A percentile compares a stretch with the other conserved stretches of the same genome.
These are phyloP conservation scores for Rubroshorea leprosula DNA, from an alignment of 345 rosid genomes.

Conservation along the genomic window DNA sequence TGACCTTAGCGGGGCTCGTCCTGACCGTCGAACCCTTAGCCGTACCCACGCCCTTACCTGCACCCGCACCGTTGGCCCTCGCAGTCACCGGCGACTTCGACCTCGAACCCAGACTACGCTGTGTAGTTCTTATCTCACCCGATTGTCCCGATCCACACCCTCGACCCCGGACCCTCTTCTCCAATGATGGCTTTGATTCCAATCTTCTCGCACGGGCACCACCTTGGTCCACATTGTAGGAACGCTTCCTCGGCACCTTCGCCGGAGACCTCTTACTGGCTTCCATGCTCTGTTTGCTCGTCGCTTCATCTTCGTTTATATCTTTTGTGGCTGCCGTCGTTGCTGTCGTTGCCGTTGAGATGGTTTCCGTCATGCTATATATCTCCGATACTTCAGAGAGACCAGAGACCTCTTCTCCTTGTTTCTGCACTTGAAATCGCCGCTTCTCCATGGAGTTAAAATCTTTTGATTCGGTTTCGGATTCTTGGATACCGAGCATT, in stretches of 20 bases:
- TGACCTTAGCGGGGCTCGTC: conserved; percentile 34
- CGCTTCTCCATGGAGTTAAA: conserved; percentile 10
- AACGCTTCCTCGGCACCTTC: conserved; percentile 38
- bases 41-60: conserved; percentile 23
- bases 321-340: conserved; percentile 30
- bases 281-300: conserved; percentile 33
- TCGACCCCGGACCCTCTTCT: conserved; percentile 21
- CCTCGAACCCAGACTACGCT: conserved; percentile 32
- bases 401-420: conserved; percentile 31
- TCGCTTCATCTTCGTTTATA: conserved; percentile 50
- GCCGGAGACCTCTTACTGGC: conserved; percentile 26
- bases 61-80: conserved; percentile 24
- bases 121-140: conserved; percentile 19
- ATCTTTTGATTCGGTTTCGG: conserved; percentile 16
- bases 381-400: conserved; percentile 48
- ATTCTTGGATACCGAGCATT: conserved; percentile 8
- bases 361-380: conserved; percentile 42
- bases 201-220: conserved; percentile 20
- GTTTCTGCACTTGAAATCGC: conserved; percentile 13
- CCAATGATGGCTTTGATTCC: conserved; percentile 14
- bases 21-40: conserved; percentile 11
- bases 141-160: conserved; percentile 24
- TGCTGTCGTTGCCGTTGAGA: conserved; percentile 43
- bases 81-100: conserved; percentile 35
- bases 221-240: conserved; percentile 20